Conservation (phyloP, 164 flowering plant genomes). For the Magnolia kwangsiensis region DNA sequence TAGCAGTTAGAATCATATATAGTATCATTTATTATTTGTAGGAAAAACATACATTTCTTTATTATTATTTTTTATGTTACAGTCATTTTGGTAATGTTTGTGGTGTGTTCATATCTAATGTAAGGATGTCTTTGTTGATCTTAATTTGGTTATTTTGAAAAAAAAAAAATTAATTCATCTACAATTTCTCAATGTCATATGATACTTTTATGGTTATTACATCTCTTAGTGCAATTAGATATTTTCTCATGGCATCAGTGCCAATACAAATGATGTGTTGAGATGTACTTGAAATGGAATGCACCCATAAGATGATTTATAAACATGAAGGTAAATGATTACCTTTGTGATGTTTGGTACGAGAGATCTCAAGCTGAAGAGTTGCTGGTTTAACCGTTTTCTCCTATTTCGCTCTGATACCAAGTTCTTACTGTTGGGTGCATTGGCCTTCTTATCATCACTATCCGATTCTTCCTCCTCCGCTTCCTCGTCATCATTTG, state of each 20-base stretch:
- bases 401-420: constrained; percentile 31
- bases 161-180: no score
- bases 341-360: constrained; percentile 34
- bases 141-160: neutral
- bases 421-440: constrained; percentile 21
- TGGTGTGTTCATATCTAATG: neutral
- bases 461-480: constrained; percentile 10
- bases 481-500: neutral
- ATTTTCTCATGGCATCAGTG: no score
- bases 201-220: no score
- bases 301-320: no score
- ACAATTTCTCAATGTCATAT: no score
- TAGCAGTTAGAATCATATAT: neutral
- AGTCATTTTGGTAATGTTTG: neutral
- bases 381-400: constrained; percentile 25
- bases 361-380: constrained; percentile 24
- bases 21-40: neutral
- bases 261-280: no score
- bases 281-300: no score
- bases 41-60: neutral
- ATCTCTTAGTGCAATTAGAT: no score
- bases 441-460: constrained; percentile 5
- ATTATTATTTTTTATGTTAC: neutral
- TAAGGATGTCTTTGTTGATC: neutral
- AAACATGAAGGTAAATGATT: neutral